Evolutionary conservation across 2,329 filamentous ascomycete species (phyloP), one percentile per base, ranked within the genome.

Genomic region (Neofusicoccum sp.): DNA sequence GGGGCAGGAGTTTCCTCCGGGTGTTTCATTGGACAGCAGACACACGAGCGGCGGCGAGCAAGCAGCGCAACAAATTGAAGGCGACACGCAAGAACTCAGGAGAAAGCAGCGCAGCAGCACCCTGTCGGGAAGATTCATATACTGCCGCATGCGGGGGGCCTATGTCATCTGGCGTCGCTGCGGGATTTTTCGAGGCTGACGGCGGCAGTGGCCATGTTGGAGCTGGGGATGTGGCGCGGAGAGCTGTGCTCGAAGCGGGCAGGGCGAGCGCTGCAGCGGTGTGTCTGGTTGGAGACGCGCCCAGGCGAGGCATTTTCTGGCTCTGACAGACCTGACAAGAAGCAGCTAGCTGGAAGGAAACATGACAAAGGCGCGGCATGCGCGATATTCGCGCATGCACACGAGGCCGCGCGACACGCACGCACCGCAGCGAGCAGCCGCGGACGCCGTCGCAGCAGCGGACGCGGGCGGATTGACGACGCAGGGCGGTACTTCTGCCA

Each of bases 261-360:
- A 29, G 34, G 34, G 12, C 34, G 37, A 37, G 50, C 22, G 22
- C 22, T 31, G 28, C 36, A 37, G 50, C 50, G 50, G 50, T 43
- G 50, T 43, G 50, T 43, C 22, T 56, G 50, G 37, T 43, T 12
- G 37, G 50, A 43, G 50, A 58, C 29, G 45, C 54, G 28, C 29
- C 29, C 14, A 9, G 54, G 29, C 45, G 54, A 43, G 54, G 54
- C 54, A 58, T 58, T 58, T 58, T 45, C 54, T 1, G 22, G 52
- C 22, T 39, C 29, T 58, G 39, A 58, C 31, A 29, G 52, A 9
- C 9, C 36, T 45, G 54, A 58, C 54, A 58, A 45, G 45, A 41
- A 29, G n/a, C 34, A 41, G 39, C 54, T 58, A 58, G 54, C 54
- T 58, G 54, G 14, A 45, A 58, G 44, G 54, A 36, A 45, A 45